A percentile compares a stretch with the other conserved stretches of the same genome.
These are phyloP conservation scores for Solanum tarapatanum DNA, from an alignment of 257 asterid species.

Conservation along the genomic window DNA sequence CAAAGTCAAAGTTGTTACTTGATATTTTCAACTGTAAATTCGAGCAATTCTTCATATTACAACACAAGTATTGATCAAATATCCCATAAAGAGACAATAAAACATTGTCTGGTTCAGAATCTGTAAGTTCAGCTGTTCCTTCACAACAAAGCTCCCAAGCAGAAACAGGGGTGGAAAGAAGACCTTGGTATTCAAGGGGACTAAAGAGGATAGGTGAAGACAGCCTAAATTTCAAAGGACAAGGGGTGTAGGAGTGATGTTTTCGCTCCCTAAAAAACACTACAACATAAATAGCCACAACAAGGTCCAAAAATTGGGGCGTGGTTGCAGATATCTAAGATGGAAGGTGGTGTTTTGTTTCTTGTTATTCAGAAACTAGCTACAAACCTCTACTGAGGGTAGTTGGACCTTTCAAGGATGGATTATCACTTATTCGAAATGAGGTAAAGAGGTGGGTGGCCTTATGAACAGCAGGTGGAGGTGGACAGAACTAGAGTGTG, in stretches of 20 bases:
- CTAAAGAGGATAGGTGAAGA: conserved; percentile 16
- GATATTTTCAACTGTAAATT: conserved; percentile 18
- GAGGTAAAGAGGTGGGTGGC: conserved; percentile 19
- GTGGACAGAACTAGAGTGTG: conserved; percentile 25
- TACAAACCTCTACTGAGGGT: conserved; percentile 17
- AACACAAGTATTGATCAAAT: conserved; percentile 28
- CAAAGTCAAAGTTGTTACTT: conserved; percentile 18
- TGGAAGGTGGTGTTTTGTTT: conserved; percentile 10
- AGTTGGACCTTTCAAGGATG: conserved; percentile 10
- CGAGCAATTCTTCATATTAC: conserved; percentile 19
- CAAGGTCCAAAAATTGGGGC: conserved; percentile 34
- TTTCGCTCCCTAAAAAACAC: conserved; percentile 28
- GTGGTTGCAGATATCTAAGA: conserved; percentile 13
- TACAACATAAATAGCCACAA: conserved; percentile 29
- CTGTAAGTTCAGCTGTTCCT: conserved; percentile 6
- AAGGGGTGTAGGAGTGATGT: conserved; percentile 21
- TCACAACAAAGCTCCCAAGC: conserved; percentile 37
- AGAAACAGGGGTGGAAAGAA: conserved; percentile 29
- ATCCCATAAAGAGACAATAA: conserved; percentile 25
- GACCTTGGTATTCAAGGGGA: conserved; percentile 22
- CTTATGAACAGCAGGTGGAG: conserved; percentile 31
- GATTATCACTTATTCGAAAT: conserved; percentile 27
- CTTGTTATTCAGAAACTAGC: conserved; percentile 23
- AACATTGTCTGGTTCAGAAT: conserved; percentile 20
- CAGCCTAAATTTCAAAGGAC: conserved; percentile 28